Base-by-base conservation (phyloP, 1,139 yeast genomes). In the Yamadazyma aaseri region DNA sequence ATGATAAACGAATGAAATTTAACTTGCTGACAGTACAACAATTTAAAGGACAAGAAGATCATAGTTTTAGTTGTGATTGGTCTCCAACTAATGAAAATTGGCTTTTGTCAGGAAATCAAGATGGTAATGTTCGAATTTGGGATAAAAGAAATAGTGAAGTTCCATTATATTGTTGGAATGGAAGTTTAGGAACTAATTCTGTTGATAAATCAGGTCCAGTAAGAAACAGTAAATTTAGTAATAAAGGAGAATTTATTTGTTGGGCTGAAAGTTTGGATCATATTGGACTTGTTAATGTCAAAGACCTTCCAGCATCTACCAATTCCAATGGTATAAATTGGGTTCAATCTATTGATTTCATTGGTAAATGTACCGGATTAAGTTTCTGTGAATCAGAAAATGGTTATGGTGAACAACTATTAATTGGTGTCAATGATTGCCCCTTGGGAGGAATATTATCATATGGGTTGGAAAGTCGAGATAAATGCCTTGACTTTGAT, bases 181-280 rank as follows among this genome's bases (percentile, higher is more conserved):
- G 77, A 3, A 54, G 67, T 3, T 42, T 67, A 6, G 73, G 73
- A 1, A 34, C 30, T 8, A 29, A 22, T 21, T 23, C 22, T 9
- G 7, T 6, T 4, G 28, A 32, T 17, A 23, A 28, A n/a, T 67
- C 71, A 3, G 65, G 77, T 0, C 79, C 82, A 0, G 70, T 79
- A 4, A 55, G 84, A 30, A 74, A 76, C 41, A 65, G 79, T 39
- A 63, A 65, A 37, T 79, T 77, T 49, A 74, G 76, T 47, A 46
- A 55, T 8, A 49, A 52, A 6, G 78, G 80, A 6, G 62, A 67
- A 12, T 66, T 56, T 41, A 49, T 79, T 8, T 65, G 73, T 9
- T 75, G 80, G 71, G 81, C 81, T 3, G 85, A 79, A 47, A 71
- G 79, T 22, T 63, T 78, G 37, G 86, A 79, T 47, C 78, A 76